Conservation (phyloP, 352 stramenopile genomes). For the Phytophthora sansomeana region DNA sequence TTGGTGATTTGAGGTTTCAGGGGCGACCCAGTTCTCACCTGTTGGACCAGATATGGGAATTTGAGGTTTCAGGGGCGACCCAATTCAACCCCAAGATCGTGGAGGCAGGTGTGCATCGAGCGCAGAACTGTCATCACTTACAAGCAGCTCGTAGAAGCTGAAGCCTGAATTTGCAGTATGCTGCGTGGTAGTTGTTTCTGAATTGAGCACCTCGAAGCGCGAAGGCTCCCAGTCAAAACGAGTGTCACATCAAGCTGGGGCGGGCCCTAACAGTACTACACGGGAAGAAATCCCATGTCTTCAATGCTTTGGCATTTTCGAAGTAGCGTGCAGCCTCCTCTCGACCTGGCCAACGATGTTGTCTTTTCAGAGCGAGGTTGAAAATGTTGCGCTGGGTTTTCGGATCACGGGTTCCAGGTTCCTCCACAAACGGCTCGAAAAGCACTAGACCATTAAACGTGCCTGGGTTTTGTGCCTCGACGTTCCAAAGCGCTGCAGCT, state of each 20-base stretch:
- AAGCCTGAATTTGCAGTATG: too few species aligned
- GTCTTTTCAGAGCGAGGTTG: constrained; percentile 5
- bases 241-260: too few species aligned
- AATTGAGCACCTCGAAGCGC: neutral
- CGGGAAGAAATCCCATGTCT: constrained; percentile 46
- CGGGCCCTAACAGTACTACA: too few species aligned
- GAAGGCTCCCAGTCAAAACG: neutral
- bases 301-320: constrained; percentile 29
- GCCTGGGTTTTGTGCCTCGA: constrained; percentile 33
- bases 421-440: constrained; percentile 38
- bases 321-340: constrained; percentile 21
- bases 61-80: too few species aligned
- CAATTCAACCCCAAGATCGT: neutral
- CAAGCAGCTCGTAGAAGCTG: neutral
- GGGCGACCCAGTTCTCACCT: too few species aligned
- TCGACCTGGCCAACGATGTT: constrained; percentile 1
- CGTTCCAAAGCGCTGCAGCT: constrained; percentile 33
- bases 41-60: too few species aligned
- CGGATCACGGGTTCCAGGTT: constrained; percentile 1
- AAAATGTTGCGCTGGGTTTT: constrained; percentile 18
- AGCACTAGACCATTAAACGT: constrained; percentile 43
- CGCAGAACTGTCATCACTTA: neutral
- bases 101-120: neutral
- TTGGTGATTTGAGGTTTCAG: too few species aligned
- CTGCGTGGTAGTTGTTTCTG: neutral